Evolutionary conservation across 1,284 basidiomycete species (phyloP).

Genomic region (Trichosporon sp.): DNA sequence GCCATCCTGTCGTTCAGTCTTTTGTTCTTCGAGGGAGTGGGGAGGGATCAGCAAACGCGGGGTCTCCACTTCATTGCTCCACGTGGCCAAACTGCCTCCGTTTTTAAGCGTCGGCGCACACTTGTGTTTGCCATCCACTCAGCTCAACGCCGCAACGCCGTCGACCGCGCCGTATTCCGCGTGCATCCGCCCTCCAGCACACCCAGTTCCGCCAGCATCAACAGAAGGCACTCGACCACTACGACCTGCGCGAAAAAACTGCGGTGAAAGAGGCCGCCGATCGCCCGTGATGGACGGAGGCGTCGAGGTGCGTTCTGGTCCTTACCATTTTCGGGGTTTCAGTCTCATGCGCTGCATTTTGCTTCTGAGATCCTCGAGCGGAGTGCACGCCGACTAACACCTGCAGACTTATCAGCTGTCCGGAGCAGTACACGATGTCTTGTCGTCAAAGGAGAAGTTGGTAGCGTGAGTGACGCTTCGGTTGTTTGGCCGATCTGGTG

Average conservation of each 20-base stretch:
- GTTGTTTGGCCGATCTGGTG: constrained; percentile 14
- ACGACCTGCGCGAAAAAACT: constrained; percentile 25
- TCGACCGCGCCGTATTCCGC: constrained; percentile 9
- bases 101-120: constrained; percentile 3
- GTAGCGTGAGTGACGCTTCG: constrained; percentile 33
- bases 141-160: neutral
- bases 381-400: constrained; percentile 2
- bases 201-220: constrained; percentile 6
- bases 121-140: constrained; percentile 19
- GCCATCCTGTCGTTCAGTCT: neutral
- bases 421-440: constrained; percentile 40
- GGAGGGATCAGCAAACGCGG: neutral
- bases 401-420: constrained; percentile 37
- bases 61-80: neutral
- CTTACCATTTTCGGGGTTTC: neutral
- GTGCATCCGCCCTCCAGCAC: constrained; percentile 18
- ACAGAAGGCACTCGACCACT: neutral
- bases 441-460: constrained; percentile 34
- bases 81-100: constrained; percentile 17
- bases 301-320: constrained; percentile 35
- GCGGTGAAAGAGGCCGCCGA: constrained; percentile 20
- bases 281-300: constrained; percentile 35
- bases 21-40: constrained; percentile 3
- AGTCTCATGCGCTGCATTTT: neutral
- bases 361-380: neutral